Percentiles rank a stretch among this genome's conserved stretches.
These are phyloP conservation scores for Penicillium egyptiacum DNA, from an alignment of 495 filamentous ascomycete genomes.

Conservation along the genomic window DNA sequence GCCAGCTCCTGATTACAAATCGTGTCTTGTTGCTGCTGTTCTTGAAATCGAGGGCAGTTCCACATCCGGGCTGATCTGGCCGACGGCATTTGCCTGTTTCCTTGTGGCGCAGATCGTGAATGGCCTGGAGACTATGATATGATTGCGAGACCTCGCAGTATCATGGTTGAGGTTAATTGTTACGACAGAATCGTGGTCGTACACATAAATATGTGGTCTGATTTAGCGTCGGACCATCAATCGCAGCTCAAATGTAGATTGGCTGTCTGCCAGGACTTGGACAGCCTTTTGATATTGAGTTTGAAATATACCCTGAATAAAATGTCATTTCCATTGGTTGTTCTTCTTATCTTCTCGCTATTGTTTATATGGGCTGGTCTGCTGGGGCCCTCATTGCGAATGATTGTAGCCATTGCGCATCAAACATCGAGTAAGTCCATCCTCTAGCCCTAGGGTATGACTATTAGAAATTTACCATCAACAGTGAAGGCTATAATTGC, in stretches of 20 bases:
- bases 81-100: constrained; percentile 23
- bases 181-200: constrained; percentile 4
- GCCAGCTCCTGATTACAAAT: constrained; percentile 33
- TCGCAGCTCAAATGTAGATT: constrained; percentile 12
- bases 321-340: constrained; percentile 11
- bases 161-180: neutral
- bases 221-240: constrained; percentile 12
- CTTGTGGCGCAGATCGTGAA: constrained; percentile 2
- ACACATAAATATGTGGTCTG: constrained; percentile 10
- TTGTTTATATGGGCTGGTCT: neutral
- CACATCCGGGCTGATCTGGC: constrained; percentile 21
- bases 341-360: neutral
- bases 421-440: neutral
- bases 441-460: neutral
- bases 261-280: neutral
- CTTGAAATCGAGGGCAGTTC: constrained; percentile 17
- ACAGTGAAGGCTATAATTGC: neutral
- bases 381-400: neutral
- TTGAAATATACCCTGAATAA: constrained; percentile 29
- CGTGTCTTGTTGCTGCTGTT: constrained; percentile 2
- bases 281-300: constrained; percentile 3
- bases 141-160: neutral
- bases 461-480: neutral
- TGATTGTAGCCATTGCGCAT: neutral
- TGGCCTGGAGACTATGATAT: neutral